These are phyloP conservation scores for Gynandropsis gynandra DNA, from an alignment of 345 rosid species.

Conservation along the genomic window DNA sequence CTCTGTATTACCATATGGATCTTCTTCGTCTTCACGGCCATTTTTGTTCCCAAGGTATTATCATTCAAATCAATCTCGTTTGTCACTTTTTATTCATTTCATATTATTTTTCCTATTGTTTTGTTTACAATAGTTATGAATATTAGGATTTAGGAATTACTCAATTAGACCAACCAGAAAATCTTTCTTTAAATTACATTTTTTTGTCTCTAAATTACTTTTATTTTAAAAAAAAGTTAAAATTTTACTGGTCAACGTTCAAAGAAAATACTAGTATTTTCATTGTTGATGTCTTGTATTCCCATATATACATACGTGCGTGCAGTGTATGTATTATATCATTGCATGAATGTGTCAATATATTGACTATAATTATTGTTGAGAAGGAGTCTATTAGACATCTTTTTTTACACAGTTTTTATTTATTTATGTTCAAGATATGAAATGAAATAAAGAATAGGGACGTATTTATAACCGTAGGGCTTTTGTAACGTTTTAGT, in stretches of 20 bases:
- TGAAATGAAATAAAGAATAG: conserved; percentile 12
- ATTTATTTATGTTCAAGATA: neutral
- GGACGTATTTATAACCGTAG: conserved; percentile 9
- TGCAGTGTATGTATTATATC: too few species aligned
- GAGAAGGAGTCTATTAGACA: too few species aligned
- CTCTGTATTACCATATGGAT: conserved; percentile 64
- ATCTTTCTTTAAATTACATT: too few species aligned
- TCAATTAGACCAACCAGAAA: too few species aligned
- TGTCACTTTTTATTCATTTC: neutral
- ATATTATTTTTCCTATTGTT: neutral
- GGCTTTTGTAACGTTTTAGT: conserved; percentile 16
- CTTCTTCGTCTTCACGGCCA: conserved; percentile 61
- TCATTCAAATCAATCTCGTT: neutral
- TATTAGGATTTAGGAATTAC: neutral
- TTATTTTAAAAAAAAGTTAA: too few species aligned
- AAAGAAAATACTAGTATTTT: too few species aligned
- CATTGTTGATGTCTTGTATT: too few species aligned
- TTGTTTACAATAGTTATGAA: neutral
- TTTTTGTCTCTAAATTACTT: too few species aligned
- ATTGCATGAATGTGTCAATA: too few species aligned
- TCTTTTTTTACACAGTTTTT: neutral
- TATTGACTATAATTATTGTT: too few species aligned
- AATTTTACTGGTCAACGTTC: too few species aligned
- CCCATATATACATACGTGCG: too few species aligned
- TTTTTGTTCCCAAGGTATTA: conserved; percentile 50